Evolutionary conservation across 352 stramenopile species (phyloP).

Genomic region (Globisporangium abappressorium): DNA sequence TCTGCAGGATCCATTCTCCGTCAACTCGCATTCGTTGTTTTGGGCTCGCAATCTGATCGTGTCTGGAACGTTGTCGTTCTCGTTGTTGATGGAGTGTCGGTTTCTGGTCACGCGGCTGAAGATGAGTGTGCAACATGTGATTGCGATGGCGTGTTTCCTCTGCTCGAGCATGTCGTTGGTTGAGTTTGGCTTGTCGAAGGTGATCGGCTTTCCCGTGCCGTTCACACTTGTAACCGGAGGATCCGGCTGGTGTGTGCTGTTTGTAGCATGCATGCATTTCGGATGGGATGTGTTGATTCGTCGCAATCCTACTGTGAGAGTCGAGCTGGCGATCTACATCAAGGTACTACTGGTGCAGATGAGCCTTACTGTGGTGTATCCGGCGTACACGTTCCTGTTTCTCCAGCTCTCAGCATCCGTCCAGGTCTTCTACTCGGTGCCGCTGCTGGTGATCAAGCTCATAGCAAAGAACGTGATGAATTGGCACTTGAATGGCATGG

Average conservation of each 20-base stretch:
- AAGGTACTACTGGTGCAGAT: not conserved
- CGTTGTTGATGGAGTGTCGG: not conserved
- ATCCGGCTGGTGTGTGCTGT: not conserved
- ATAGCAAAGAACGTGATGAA: not conserved
- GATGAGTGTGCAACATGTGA: not conserved
- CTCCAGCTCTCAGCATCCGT: not conserved
- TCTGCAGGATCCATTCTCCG: not conserved
- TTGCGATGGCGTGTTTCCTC: not conserved
- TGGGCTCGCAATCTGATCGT: slow-evolving; percentile 2
- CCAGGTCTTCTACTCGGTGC: not conserved
- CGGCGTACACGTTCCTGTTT: slow-evolving; percentile 2
- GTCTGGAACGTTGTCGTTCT: not conserved
- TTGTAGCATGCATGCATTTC: not conserved
- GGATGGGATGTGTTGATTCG: not conserved
- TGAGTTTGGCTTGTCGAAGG: not conserved
- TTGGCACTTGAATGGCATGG: not conserved
- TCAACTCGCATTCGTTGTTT: not conserved
- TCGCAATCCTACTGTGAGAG: not conserved
- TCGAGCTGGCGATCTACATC: not conserved
- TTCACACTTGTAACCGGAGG: slow-evolving; percentile 1
- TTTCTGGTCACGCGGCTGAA: not conserved
- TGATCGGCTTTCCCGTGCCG: slow-evolving; percentile 2
- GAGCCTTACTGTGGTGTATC: slow-evolving; percentile 1
- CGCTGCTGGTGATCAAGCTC: not conserved
- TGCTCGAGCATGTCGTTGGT: not conserved